Conservation (phyloP, 2,329 filamentous ascomycete species). For the Tolypocladium tropicale region DNA sequence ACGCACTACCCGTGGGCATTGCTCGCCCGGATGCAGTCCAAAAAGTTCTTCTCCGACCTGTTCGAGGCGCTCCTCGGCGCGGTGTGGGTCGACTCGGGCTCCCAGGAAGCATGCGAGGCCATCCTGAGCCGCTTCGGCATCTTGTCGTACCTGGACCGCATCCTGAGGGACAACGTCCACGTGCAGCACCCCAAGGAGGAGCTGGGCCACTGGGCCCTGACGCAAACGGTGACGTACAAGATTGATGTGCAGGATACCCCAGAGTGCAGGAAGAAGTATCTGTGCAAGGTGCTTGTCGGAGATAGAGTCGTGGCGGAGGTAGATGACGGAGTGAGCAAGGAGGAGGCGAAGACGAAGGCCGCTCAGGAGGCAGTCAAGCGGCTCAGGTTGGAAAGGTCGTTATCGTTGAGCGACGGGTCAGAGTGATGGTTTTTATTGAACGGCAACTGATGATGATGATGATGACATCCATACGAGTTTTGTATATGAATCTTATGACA, state of each 20-base stretch:
- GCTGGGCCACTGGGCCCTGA: constrained; percentile 48
- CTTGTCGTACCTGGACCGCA: constrained; percentile 47
- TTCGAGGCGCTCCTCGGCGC: constrained; percentile 75
- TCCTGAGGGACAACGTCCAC: constrained; percentile 51
- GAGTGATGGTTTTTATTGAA: not conserved
- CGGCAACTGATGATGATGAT: not conserved
- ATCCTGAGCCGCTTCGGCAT: constrained; percentile 59
- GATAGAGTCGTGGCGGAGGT: constrained; percentile 34
- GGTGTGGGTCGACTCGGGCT: constrained; percentile 70
- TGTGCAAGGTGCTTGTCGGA: constrained; percentile 41
- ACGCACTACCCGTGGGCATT: constrained; percentile 65
- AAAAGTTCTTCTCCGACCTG: constrained; percentile 77
- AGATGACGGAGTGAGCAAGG: constrained; percentile 31
- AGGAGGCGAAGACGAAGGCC: constrained; percentile 46
- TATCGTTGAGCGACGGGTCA: not conserved
- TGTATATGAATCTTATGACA: too few relatives aligned
- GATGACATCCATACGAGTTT: too few relatives aligned
- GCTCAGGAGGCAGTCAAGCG: constrained; percentile 38
- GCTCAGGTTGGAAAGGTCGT: constrained; percentile 15
- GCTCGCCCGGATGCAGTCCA: constrained; percentile 52
- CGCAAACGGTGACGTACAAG: constrained; percentile 43
- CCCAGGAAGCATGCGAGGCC: constrained; percentile 44
- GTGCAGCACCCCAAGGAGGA: constrained; percentile 56
- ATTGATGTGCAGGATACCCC: constrained; percentile 15
- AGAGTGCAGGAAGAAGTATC: constrained; percentile 17